Evolutionary conservation across 169 alveolate genomes (phyloP).

Genomic region (Plasmodium malariae): DNA sequence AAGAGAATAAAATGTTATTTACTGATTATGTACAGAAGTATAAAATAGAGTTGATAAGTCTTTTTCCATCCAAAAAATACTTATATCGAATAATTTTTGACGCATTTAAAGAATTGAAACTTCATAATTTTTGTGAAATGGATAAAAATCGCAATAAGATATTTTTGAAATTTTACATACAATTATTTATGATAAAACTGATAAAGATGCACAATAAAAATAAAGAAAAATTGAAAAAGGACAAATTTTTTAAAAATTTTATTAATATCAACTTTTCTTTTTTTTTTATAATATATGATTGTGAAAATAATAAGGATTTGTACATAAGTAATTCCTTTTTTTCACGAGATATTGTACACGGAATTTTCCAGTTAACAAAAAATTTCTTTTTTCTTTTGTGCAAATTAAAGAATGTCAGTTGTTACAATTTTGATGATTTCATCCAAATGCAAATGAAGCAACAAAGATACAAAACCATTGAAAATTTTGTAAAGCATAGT

Average conservation of each 20-base stretch:
- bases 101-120: constrained; percentile 35
- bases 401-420: constrained; percentile 7
- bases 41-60: constrained; percentile 42
- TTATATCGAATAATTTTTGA: constrained; percentile 14
- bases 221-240: constrained; percentile 35
- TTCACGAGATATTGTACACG: constrained; percentile 1
- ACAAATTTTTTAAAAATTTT: constrained; percentile 64
- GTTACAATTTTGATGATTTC: constrained; percentile 17
- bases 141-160: constrained; percentile 6
- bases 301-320: background rate
- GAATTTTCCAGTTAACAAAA: background rate
- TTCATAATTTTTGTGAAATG: constrained; percentile 8
- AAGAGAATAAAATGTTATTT: constrained; percentile 2
- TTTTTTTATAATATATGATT: constrained; percentile 57
- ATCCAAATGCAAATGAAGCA: constrained; percentile 17
- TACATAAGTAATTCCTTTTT: constrained; percentile 12
- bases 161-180: constrained; percentile 24
- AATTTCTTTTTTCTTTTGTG: background rate
- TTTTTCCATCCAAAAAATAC: constrained; percentile 58
- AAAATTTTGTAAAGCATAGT: constrained; percentile 36
- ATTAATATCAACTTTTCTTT: constrained; percentile 27
- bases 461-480: constrained; percentile 6
- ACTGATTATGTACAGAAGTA: constrained; percentile 22
- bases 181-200: constrained; percentile 30
- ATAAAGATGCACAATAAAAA: constrained; percentile 37